phyloP scores from a whole-genome alignment of 176 grass and related monocot genomes.

The Oryza brachyantha region DNA sequence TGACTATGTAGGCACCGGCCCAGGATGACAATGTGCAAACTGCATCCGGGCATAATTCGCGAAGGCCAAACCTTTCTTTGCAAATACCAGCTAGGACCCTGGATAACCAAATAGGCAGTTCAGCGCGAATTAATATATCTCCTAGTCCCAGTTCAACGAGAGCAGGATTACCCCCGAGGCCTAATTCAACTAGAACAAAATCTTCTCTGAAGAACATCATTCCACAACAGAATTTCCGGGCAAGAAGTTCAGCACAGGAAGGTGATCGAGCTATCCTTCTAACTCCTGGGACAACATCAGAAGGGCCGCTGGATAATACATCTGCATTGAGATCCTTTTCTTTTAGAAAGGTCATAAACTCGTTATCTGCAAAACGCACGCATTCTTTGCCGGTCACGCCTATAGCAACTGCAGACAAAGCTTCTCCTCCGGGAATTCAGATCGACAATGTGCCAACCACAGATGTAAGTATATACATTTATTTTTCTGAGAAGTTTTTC shows the following conservation, averaged over 20 bases:
- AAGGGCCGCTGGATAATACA: slow-evolving; percentile 59
- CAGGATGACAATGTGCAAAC: slow-evolving; percentile 20
- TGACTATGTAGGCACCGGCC: slow-evolving; percentile 16
- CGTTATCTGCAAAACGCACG: slow-evolving; percentile 60
- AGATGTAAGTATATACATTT: slow-evolving; percentile 50
- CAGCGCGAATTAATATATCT: slow-evolving; percentile 56
- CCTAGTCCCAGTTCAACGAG: slow-evolving; percentile 61
- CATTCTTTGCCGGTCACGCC: slow-evolving; percentile 93
- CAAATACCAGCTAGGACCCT: slow-evolving; percentile 84
- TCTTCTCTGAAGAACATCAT: slow-evolving; percentile 68
- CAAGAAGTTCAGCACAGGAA: slow-evolving; percentile 52
- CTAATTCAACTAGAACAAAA: slow-evolving; percentile 74
- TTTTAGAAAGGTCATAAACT: slow-evolving; percentile 76
- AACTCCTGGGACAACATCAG: slow-evolving; percentile 51
- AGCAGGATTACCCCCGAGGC: slow-evolving; percentile 66
- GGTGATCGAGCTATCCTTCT: slow-evolving; percentile 73
- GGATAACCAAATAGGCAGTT: slow-evolving; percentile 46
- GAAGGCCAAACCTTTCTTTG: slow-evolving; percentile 63
- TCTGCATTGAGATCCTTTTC: slow-evolving; percentile 58
- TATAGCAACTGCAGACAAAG: slow-evolving; percentile 36
- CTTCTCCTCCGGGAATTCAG: slow-evolving; percentile 45
- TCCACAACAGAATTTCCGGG: slow-evolving; percentile 59
- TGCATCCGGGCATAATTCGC: slow-evolving; percentile 26
- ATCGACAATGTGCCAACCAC: slow-evolving; percentile 45
- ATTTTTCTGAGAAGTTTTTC: not conserved